These are phyloP conservation scores for Meira miltonrushii DNA, from an alignment of 1,284 basidiomycete species.

Conservation along the genomic window DNA sequence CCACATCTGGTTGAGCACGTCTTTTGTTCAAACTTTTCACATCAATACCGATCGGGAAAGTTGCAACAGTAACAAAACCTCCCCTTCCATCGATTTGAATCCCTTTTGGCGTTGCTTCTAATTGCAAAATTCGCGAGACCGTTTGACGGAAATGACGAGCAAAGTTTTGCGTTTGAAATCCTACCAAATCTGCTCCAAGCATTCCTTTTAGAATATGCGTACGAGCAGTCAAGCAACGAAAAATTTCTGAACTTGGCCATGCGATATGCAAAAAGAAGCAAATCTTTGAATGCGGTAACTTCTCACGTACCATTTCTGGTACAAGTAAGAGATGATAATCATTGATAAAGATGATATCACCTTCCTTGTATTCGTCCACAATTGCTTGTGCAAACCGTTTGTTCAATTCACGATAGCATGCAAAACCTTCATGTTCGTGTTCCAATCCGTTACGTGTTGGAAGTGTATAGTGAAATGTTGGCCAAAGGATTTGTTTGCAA, in stretches of 20 bases:
- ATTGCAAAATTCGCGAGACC: constrained; percentile 70
- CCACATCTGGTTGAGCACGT: constrained; percentile 70
- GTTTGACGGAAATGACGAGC: constrained; percentile 60
- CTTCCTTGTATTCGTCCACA: constrained; percentile 67
- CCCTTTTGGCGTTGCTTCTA: constrained; percentile 76
- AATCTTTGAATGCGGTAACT: constrained; percentile 65
- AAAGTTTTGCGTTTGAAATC: constrained; percentile 75
- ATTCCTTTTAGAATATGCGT: constrained; percentile 64
- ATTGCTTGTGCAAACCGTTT: constrained; percentile 75
- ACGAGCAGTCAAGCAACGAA: constrained; percentile 66
- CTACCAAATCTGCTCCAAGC: constrained; percentile 68
- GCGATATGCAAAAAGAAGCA: constrained; percentile 86
- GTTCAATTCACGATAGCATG: constrained; percentile 75
- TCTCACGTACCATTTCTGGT: constrained; percentile 66
- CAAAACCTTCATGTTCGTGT: constrained; percentile 69
- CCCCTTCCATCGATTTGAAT: constrained; percentile 59
- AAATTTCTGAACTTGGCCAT: constrained; percentile 80
- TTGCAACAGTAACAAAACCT: constrained; percentile 74
- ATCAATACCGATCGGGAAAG: constrained; percentile 85
- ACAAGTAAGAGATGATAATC: constrained; percentile 73
- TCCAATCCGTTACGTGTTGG: constrained; percentile 76
- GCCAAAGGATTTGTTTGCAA: constrained; percentile 86
- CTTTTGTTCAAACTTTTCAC: constrained; percentile 66
- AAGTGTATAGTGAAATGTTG: constrained; percentile 76
- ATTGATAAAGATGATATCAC: constrained; percentile 65